Conservation (phyloP, 106 monocot species). For the Apostasia shenzhenica region DNA sequence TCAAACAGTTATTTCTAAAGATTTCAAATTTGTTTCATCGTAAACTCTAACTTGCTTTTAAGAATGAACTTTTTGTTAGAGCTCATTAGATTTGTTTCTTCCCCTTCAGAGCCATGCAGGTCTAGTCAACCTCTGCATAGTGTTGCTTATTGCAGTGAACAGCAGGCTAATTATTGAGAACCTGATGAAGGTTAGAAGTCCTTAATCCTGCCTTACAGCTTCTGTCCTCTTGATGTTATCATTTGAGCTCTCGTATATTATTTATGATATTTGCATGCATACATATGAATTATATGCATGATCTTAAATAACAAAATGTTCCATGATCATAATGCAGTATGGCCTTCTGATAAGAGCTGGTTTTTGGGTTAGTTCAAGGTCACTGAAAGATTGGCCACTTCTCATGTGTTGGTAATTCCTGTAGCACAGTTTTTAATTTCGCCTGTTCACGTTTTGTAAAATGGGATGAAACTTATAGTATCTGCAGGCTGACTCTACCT, state of each 20-base stretch:
- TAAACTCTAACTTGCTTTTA: background rate
- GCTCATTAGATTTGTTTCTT: conserved; percentile 3
- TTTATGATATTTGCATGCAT: background rate
- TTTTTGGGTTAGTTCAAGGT: conserved; percentile 73
- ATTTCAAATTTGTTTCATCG: background rate
- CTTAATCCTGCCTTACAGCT: background rate
- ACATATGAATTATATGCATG: background rate
- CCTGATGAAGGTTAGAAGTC: conserved; percentile 59
- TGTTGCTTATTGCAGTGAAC: conserved; percentile 70
- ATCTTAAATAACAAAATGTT: conserved; percentile 2
- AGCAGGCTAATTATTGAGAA: conserved; percentile 82
- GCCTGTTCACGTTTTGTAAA: background rate
- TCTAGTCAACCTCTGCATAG: conserved; percentile 73
- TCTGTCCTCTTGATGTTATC: background rate
- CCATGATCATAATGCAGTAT: conserved; percentile 47
- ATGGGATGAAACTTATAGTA: background rate
- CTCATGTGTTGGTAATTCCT: conserved; percentile 64
- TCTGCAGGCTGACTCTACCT: conserved; percentile 48
- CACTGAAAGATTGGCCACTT: conserved; percentile 71
- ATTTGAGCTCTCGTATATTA: background rate
- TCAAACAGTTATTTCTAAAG: background rate
- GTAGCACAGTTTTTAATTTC: background rate
- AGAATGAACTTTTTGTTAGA: background rate
- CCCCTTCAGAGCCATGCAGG: conserved; percentile 69
- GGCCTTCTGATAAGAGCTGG: conserved; percentile 58